Evolutionary conservation across 2,329 filamentous ascomycete species (phyloP), one percentile per base, ranked within the genome.

Genomic region (Neurospora sp.): DNA sequence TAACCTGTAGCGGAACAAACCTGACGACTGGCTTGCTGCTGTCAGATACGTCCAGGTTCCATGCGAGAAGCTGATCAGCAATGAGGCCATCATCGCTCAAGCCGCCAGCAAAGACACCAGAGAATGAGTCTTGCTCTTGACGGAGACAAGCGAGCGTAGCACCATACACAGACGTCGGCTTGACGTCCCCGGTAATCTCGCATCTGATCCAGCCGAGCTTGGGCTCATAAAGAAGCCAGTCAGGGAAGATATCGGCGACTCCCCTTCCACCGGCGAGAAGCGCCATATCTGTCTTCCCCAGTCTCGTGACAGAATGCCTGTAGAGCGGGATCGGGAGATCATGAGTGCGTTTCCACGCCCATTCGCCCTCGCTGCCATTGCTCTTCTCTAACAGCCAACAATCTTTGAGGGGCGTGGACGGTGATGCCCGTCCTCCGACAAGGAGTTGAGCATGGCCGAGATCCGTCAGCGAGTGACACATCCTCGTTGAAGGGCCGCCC

Each of bases 341-440:
- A 70, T 89, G 83, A 15, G 87, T 85, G 72, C 83, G 84, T 70
- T 84, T 83, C 93, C 93, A 97, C 15, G 46, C 76, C 78, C 62
- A 62, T 78, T 79, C 2, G 75, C 73, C 4, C 83, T 62, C 52
- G 4, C 12, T 62, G 52, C 15, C 28, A 15, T 4, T 36, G 10
- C 15, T 83, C 67, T 85, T 85, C 68, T 86, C 83, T 72, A 90
- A 87, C 1, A 93, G 74, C 92, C 92, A 97, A 74, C 91, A 93
- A 78, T 96, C 92, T 41, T 82, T 82, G 57, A 92, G 82, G 1
- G 88, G 88, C 38, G 84, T 85, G 12, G 88, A 84, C 4, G 94
- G 93, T 8, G 92, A 95, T n/a, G 86, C 84, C 71, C 94, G 86
- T 5, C 95, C 95, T 33, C 95, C 94, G 38, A 87, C 85, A 66